phyloP scores from a whole-genome alignment of 78 protist genomes.

The Dictyostelium capitatum region DNA sequence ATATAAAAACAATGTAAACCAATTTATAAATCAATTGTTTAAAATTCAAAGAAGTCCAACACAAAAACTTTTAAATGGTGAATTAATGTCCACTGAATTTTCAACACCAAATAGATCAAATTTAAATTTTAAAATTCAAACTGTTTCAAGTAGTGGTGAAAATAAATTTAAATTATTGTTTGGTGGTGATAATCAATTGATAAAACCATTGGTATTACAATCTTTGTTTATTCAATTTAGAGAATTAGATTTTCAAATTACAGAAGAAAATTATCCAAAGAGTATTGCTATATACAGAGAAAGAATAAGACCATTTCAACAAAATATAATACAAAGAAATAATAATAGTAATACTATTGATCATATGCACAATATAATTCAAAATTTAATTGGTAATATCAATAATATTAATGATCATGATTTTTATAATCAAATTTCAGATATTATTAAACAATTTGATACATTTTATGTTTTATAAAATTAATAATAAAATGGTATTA shows the following conservation, averaged over 20 bases:
- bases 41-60: no score
- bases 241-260: not conserved
- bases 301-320: not conserved
- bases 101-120: not conserved
- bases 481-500: no score
- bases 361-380: not conserved
- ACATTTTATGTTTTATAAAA: not conserved
- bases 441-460: not conserved
- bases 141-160: not conserved
- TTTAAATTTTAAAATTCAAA: not conserved
- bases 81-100: not conserved
- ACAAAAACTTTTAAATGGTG: no score
- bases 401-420: not conserved
- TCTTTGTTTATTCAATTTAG: not conserved
- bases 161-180: no score
- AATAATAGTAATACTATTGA: not conserved
- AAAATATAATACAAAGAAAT: conserved; percentile 5
- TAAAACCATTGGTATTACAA: not conserved
- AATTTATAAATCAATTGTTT: no score
- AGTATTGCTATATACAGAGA: no score
- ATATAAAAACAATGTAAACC: no score
- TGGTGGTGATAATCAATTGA: not conserved
- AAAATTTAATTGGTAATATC: not conserved
- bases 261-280: not conserved
- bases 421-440: not conserved